A percentile compares a stretch with the other conserved stretches of the same genome.
Evolutionary conservation across 352 stramenopile species (phyloP).

Genomic region (Globisporangium uncinulatum): DNA sequence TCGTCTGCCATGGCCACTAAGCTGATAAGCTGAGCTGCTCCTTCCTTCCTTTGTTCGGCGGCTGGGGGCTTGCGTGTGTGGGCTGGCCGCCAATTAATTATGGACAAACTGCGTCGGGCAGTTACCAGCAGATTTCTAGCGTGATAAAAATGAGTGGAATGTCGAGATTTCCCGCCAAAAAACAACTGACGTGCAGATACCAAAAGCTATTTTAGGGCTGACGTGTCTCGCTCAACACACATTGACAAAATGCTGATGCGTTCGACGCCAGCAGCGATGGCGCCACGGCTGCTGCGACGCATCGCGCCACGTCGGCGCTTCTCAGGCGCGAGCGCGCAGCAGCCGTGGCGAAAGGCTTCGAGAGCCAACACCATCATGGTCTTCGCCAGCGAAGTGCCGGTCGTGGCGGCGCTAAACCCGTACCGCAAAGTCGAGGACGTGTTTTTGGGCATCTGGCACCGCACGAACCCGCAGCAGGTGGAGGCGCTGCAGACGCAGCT

Average conservation of each 20-base stretch:
- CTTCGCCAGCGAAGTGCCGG: constrained; percentile 83
- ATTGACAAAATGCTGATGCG: too few species aligned
- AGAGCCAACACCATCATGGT: constrained; percentile 46
- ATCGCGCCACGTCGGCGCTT: too few species aligned
- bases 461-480: constrained; percentile 69
- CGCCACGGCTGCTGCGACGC: too few species aligned
- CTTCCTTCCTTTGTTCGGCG: neutral
- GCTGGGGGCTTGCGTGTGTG: neutral
- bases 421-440: constrained; percentile 83
- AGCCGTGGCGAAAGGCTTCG: neutral
- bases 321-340: constrained; percentile 6
- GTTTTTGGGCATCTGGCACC: constrained; percentile 73
- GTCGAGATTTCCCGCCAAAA: constrained; percentile 1
- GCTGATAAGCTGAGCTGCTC: neutral
- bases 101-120: neutral
- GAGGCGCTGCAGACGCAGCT: constrained; percentile 39
- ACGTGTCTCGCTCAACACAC: too few species aligned
- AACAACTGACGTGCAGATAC: neutral
- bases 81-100: neutral
- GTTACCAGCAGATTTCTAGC: too few species aligned
- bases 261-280: too few species aligned
- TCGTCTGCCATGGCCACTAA: constrained; percentile 20
- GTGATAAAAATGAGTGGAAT: neutral
- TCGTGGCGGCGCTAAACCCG: constrained; percentile 76
- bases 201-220: neutral